These are phyloP conservation scores for Holtermanniella nyarrowii DNA, from an alignment of 768 basidiomycete species.

Conservation along the genomic window DNA sequence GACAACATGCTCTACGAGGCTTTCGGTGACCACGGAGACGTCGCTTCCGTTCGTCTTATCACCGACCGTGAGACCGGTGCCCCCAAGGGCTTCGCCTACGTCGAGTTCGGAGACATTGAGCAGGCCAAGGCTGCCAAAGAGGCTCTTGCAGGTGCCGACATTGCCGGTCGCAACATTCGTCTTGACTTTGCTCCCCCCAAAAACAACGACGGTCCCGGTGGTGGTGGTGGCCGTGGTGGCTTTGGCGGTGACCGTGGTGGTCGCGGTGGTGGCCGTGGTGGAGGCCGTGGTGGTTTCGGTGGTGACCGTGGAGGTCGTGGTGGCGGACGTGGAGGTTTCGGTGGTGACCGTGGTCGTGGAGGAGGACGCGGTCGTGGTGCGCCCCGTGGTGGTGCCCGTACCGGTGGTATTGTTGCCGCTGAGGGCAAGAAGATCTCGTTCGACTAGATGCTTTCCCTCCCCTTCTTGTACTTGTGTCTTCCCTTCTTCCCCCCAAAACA, in stretches of 20 bases:
- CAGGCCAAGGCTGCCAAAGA: constrained; percentile 70
- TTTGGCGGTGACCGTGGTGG: constrained; percentile 50
- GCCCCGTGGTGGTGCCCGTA: constrained; percentile 44
- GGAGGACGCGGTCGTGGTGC: constrained; percentile 45
- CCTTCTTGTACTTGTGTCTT: background rate
- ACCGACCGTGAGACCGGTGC: constrained; percentile 83
- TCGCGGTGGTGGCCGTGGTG: constrained; percentile 32
- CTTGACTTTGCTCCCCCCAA: constrained; percentile 50
- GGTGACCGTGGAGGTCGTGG: constrained; percentile 39
- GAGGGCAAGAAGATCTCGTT: constrained; percentile 48
- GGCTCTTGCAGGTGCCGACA: constrained; percentile 57
- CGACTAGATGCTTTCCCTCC: constrained; percentile 24
- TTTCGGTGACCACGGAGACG: constrained; percentile 75
- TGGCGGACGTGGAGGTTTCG: constrained; percentile 41
- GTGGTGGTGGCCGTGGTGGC: constrained; percentile 12
- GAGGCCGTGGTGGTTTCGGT: constrained; percentile 40
- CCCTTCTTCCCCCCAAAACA: background rate
- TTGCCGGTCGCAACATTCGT: constrained; percentile 70
- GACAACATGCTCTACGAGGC: constrained; percentile 77
- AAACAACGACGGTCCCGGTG: constrained; percentile 42
- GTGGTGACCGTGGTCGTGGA: constrained; percentile 26
- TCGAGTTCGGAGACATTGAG: constrained; percentile 77
- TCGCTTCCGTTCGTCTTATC: constrained; percentile 78
- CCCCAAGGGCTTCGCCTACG: constrained; percentile 93
- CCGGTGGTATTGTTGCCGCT: constrained; percentile 55